Base-by-base conservation (phyloP, 1,284 basidiomycete genomes). In the Volvariella surrecta region DNA sequence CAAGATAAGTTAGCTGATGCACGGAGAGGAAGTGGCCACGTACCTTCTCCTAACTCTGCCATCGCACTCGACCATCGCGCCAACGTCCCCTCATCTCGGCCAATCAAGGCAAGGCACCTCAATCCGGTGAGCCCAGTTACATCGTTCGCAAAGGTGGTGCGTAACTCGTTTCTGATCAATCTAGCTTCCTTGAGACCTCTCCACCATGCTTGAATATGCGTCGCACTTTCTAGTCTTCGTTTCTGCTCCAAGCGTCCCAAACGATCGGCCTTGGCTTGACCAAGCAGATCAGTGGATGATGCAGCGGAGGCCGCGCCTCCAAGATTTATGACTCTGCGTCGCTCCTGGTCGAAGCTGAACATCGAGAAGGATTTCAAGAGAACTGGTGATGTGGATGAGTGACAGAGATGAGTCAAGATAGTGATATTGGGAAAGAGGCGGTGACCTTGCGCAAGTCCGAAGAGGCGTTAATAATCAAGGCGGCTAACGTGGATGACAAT, bases 291-390 rank as follows among this genome's bases (percentile, higher is more conserved):
- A 8, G 68, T 60, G 35, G 76, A 74, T 0, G 75, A 68, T 13
- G 74, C 55, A 7, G 70, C 68, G 11, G 73, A 61, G 0, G 70
- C 71, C 1, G 68, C 58, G 2, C 82, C 82, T n/a, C 87, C 87
- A 22, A 90, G 73, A 57, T 90, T 89, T 52, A 90, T 89, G 49
- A 76, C 70, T 21, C 81, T 73, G 43, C 76, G 70, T 46, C 69
- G 49, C 40, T 71, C 71, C 47, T 73, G 68, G 9, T 64, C 67
- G 51, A 78, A 76, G 34, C n/a, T 16, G 34, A 35, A 35, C 34
- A 35, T 35, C 15, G 18, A 20, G 58, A 37, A 11, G 56, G 55
- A 39, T 57, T 6, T 28, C 24, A 6, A 28, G 24, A 46, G 24
- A 11, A 6, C 6, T 28, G 24, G 24, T 6, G 24, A 6, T 28